phyloP scores from a whole-genome alignment of 176 grass and related monocot species.

The Tillandsia leiboldiana region DNA sequence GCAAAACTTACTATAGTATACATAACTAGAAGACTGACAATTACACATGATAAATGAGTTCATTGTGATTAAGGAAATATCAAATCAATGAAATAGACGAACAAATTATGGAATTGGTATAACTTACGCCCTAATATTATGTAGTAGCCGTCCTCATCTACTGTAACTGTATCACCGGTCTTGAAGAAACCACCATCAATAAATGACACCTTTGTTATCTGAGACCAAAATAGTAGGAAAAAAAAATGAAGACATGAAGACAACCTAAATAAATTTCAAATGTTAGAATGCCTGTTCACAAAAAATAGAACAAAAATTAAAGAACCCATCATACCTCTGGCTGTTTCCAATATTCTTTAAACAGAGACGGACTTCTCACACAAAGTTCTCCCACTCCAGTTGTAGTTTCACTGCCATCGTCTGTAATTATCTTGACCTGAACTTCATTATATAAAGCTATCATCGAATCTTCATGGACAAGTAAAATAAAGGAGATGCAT shows the following conservation, averaged over 20 bases:
- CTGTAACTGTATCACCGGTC: slow-evolving; percentile 86
- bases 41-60: background rate
- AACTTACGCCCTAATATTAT: slow-evolving; percentile 88
- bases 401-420: slow-evolving; percentile 50
- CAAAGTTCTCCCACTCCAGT: slow-evolving; percentile 82
- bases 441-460: background rate
- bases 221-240: slow-evolving; percentile 23
- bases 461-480: background rate
- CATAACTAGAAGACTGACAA: background rate
- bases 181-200: slow-evolving; percentile 80
- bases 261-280: background rate
- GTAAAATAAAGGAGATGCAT: background rate
- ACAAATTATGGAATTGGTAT: slow-evolving; percentile 6
- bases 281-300: background rate
- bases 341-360: slow-evolving; percentile 89
- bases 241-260: background rate
- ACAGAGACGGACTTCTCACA: slow-evolving; percentile 86
- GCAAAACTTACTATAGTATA: background rate
- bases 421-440: slow-evolving; percentile 78
- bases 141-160: slow-evolving; percentile 76
- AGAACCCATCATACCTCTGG: slow-evolving; percentile 42
- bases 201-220: slow-evolving; percentile 79
- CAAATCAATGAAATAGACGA: background rate
- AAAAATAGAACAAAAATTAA: slow-evolving; percentile 6
- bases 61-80: slow-evolving; percentile 20